A percentile compares a stretch with the other conserved stretches of the same genome.
Conservation (phyloP, 2,329 filamentous ascomycete genomes). For the Pyrenophora graminea region DNA sequence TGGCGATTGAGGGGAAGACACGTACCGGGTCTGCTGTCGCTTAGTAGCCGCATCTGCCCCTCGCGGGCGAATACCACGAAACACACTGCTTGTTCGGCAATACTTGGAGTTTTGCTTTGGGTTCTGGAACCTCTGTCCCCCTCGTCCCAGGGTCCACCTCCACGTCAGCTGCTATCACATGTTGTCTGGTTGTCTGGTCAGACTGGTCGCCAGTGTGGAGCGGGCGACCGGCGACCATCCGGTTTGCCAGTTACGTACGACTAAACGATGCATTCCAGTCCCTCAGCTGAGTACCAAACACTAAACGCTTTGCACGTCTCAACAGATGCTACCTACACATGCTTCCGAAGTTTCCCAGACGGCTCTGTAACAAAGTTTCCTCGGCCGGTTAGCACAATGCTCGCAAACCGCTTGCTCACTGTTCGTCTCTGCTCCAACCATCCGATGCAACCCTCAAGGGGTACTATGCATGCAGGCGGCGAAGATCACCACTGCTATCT, state of each 20-base stretch:
- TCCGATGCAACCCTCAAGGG: no score
- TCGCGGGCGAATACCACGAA: slow-evolving; percentile 24
- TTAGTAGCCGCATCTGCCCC: slow-evolving; percentile 1
- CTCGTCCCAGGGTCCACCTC: slow-evolving; percentile 20
- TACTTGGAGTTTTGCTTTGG: slow-evolving; percentile 4
- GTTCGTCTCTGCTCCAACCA: no score
- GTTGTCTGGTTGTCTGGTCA: slow-evolving; percentile 7
- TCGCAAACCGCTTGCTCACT: no score
- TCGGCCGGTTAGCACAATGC: not conserved
- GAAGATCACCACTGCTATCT: slow-evolving; percentile 5
- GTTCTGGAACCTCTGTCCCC: slow-evolving; percentile 25
- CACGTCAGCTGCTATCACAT: slow-evolving; percentile 25
- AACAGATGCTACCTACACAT: slow-evolving; percentile 5
- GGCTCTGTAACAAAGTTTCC: not conserved
- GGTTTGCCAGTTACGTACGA: slow-evolving; percentile 6
- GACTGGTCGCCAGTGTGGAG: no score
- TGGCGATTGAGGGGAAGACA: slow-evolving; percentile 35
- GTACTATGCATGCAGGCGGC: no score
- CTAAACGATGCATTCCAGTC: not conserved
- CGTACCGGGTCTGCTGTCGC: slow-evolving; percentile 21
- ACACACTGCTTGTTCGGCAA: slow-evolving; percentile 18
- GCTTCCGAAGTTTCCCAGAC: not conserved
- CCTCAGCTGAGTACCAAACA: slow-evolving; percentile 8
- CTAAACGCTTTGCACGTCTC: not conserved
- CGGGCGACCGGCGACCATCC: slow-evolving; percentile 1